phyloP scores from a whole-genome alignment of 495 filamentous ascomycete species.

The Penicillium angulare region DNA sequence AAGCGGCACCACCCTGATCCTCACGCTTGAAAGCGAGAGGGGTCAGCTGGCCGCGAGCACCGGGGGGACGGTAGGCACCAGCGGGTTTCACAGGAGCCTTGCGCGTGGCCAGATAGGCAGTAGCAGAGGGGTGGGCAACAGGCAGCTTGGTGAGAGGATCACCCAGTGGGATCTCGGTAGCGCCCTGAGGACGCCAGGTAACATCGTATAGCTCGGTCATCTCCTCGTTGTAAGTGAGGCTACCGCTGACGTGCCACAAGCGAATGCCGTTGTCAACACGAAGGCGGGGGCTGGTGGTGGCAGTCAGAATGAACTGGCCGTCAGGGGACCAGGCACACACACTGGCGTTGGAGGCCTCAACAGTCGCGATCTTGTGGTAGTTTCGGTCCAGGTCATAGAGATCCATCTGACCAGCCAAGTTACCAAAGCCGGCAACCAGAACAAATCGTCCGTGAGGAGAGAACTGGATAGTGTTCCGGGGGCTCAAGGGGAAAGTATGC shows the following conservation, averaged over 20 bases:
- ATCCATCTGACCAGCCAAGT: slow-evolving; percentile 95
- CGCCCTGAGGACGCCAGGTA: slow-evolving; percentile 76
- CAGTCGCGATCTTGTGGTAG: slow-evolving; percentile 84
- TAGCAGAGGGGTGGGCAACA: slow-evolving; percentile 77
- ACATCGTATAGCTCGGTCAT: slow-evolving; percentile 93
- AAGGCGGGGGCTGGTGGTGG: slow-evolving; percentile 90
- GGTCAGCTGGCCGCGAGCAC: slow-evolving; percentile 82
- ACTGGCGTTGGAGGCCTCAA: slow-evolving; percentile 92
- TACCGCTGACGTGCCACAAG: slow-evolving; percentile 90
- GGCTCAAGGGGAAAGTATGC: slow-evolving; percentile 78
- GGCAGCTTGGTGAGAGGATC: slow-evolving; percentile 78
- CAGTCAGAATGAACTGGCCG: slow-evolving; percentile 90
- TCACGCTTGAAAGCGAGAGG: slow-evolving; percentile 96
- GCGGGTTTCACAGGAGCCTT: slow-evolving; percentile 94
- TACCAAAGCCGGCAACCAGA: slow-evolving; percentile 93
- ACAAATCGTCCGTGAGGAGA: slow-evolving; percentile 92
- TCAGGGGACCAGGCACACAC: slow-evolving; percentile 97
- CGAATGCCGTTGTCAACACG: slow-evolving; percentile 95
- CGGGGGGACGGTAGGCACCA: slow-evolving; percentile 95
- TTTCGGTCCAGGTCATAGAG: slow-evolving; percentile 94
- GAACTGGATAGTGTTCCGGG: slow-evolving; percentile 92
- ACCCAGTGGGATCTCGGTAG: slow-evolving; percentile 56
- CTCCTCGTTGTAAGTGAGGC: slow-evolving; percentile 91
- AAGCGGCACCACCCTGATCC: slow-evolving; percentile 92
- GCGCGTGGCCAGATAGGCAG: slow-evolving; percentile 75